phyloP scores from a whole-genome alignment of 768 basidiomycete species.

The Hydnum rufescens region DNA sequence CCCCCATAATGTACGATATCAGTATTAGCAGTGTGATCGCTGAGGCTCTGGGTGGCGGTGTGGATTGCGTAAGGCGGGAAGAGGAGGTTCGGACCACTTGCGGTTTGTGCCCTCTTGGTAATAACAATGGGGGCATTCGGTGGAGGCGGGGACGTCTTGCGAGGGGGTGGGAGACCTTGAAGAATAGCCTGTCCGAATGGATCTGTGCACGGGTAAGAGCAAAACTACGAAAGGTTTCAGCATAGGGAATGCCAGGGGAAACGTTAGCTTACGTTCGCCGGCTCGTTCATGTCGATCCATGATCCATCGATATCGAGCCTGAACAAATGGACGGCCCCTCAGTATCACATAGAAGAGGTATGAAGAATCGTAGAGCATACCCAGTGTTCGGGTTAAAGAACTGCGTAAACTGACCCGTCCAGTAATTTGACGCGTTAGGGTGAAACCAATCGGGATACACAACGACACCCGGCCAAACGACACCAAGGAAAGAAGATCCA shows the following conservation, averaged over 20 bases:
- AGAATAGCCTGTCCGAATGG: constrained; percentile 36
- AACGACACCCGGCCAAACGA: constrained; percentile 14
- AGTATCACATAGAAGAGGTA: no score
- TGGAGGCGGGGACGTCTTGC: constrained; percentile 30
- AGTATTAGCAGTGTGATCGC: constrained; percentile 12
- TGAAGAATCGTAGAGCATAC: no score
- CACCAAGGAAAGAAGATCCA: constrained; percentile 8
- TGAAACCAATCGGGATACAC: constrained; percentile 16
- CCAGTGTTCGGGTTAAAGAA: constrained; percentile 10
- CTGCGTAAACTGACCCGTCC: constrained; percentile 11
- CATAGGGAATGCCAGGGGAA: neutral
- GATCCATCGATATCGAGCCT: constrained; percentile 12
- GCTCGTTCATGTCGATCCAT: constrained; percentile 46
- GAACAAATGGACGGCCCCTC: no score
- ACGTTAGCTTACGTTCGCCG: constrained; percentile 35
- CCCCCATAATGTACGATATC: constrained; percentile 10
- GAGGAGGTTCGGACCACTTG: neutral
- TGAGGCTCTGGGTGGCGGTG: constrained; percentile 6
- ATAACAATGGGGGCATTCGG: constrained; percentile 33
- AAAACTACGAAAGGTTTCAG: no score
- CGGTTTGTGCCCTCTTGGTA: neutral
- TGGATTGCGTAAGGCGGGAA: constrained; percentile 11
- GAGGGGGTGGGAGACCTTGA: constrained; percentile 33
- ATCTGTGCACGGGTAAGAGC: constrained; percentile 37
- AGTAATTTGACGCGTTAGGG: constrained; percentile 11